These are phyloP conservation scores for Bipolaris gigantea DNA, from an alignment of 2,329 filamentous ascomycete genomes.

Conservation along the genomic window DNA sequence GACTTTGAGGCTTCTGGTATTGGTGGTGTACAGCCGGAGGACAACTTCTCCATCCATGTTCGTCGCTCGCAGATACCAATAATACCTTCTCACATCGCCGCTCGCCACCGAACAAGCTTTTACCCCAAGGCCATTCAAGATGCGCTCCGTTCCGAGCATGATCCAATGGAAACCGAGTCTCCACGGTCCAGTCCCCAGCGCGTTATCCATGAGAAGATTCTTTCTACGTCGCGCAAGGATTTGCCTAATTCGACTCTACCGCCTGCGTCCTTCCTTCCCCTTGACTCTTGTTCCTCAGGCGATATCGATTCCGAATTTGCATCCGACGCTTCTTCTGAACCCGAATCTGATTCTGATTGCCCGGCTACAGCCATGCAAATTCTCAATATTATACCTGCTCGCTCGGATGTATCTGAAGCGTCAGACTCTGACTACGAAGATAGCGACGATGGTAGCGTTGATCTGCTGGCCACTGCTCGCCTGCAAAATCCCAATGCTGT, in stretches of 20 bases:
- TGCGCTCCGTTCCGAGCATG: constrained; percentile 28
- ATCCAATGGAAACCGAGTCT: constrained; percentile 9
- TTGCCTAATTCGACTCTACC: constrained; percentile 50
- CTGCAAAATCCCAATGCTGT: constrained; percentile 48
- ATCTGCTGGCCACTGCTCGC: constrained; percentile 51
- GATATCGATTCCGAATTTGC: constrained; percentile 43
- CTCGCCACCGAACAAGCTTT: constrained; percentile 15
- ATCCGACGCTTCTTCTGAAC: constrained; percentile 41
- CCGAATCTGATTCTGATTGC: constrained; percentile 17
- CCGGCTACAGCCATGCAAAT: constrained; percentile 34
- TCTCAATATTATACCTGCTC: constrained; percentile 28
- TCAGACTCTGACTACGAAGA: constrained; percentile 29
- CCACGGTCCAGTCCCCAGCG: constrained; percentile 12
- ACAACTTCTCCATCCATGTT: constrained; percentile 59
- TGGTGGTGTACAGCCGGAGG: constrained; percentile 62
- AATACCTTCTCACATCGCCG: neutral
- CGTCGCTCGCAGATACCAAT: constrained; percentile 33
- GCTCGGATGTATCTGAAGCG: constrained; percentile 7
- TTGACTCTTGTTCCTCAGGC: constrained; percentile 41
- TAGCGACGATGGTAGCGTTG: constrained; percentile 46
- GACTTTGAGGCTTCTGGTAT: constrained; percentile 57
- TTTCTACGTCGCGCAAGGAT: constrained; percentile 70
- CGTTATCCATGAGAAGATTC: constrained; percentile 64
- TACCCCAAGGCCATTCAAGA: constrained; percentile 40
- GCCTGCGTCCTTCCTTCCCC: constrained; percentile 49